Evolutionary conservation across 116 monocot genomes (phyloP).

Genomic region (Trichopus zeylanicus): DNA sequence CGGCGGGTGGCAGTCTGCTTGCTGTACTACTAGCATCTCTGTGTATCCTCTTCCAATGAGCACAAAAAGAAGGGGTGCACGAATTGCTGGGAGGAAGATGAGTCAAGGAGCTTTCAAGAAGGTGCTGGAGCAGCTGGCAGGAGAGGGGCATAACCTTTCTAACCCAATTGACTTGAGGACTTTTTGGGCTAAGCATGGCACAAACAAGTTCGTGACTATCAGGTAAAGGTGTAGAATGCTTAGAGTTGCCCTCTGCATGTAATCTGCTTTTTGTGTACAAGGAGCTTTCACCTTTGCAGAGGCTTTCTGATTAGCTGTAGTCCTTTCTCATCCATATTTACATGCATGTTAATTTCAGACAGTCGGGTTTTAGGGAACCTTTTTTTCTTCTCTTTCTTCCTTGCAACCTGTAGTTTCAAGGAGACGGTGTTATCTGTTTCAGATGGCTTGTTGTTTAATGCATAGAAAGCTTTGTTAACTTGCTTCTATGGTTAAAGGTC

Average conservation of each 20-base stretch:
- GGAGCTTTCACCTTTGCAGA: slow-evolving; percentile 14
- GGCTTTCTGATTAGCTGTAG: slow-evolving; percentile 10
- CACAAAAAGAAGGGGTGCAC: slow-evolving; percentile 59
- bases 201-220: slow-evolving; percentile 97
- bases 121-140: slow-evolving; percentile 86
- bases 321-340: slow-evolving; percentile 11
- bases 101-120: slow-evolving; percentile 95
- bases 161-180: slow-evolving; percentile 77
- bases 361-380: slow-evolving; percentile 7
- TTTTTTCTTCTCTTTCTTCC: not conserved
- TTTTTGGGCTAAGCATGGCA: slow-evolving; percentile 96
- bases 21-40: slow-evolving; percentile 82
- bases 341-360: slow-evolving; percentile 19
- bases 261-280: slow-evolving; percentile 9
- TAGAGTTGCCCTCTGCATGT: not conserved
- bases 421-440: slow-evolving; percentile 7
- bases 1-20: slow-evolving; percentile 97
- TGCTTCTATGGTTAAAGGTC: too few relatives aligned
- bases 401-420: slow-evolving; percentile 6
- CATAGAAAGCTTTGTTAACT: too few relatives aligned
- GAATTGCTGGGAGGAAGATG: slow-evolving; percentile 97
- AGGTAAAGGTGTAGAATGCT: slow-evolving; percentile 54
- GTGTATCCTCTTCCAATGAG: slow-evolving; percentile 88
- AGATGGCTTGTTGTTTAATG: too few relatives aligned
- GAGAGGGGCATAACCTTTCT: slow-evolving; percentile 73